Base-by-base conservation (phyloP, 2,329 filamentous ascomycete genomes). In the Beauveria bassiana region DNA sequence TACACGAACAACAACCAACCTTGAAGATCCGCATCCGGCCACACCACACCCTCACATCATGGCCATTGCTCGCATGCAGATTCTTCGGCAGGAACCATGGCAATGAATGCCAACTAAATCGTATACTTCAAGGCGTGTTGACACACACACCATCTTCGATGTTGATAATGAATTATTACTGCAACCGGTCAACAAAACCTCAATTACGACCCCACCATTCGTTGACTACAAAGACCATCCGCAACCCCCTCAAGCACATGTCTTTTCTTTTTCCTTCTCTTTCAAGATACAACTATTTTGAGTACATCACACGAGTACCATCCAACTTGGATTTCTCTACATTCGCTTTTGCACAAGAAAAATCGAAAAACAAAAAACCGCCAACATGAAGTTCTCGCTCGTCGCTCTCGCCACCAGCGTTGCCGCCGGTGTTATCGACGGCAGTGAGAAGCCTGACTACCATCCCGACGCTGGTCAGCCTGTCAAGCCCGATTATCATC, bases 331-430 rank as follows among this genome's bases (percentile, higher is more conserved):
- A 8, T 9, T 34, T 56, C 52, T 46, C 18, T n/a, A 62, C 60
- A 52, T 52, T 62, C 53, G 60, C 60, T 62, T 62, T 20, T 3
- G 16, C 16, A 24, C 26, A 18, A 52, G 10, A 45, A 52, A 56
- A 56, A 62, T n/a, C 46, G 42, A 55, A 53, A 50, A 42, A 28
- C 3, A 26, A 26, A 31, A 28, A 56, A 12, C 42, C 26, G 9
- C 54, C 49, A 62, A 58, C 7, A 61, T 62, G 60, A 62, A 62
- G 60, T 51, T 58, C 28, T 38, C 60, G 22, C 16, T 42, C 8
- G 16, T 62, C 42, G 52, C 61, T 10, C 55, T 66, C 40, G 61
- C 64, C 20, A 24, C 63, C 45, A 59, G 34, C 28, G 53, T 16
- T 31, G 47, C 31, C 28, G 54, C 67, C 49, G 45, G 22, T 16